These are phyloP conservation scores for Croton laevigatus DNA, from an alignment of 441 rosid genomes.

Conservation along the genomic window DNA sequence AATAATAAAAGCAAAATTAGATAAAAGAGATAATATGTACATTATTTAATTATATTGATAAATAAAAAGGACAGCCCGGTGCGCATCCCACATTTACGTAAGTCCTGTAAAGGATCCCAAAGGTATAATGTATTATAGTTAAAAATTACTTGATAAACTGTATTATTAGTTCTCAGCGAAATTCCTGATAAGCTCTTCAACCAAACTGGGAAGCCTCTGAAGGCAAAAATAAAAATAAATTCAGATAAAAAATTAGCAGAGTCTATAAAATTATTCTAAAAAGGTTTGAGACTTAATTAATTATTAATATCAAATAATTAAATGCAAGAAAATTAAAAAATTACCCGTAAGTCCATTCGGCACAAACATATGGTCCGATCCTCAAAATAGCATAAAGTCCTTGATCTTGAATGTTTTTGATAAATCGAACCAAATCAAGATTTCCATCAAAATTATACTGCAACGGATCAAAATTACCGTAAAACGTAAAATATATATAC, in stretches of 20 bases:
- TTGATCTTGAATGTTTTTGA: constrained; percentile 33
- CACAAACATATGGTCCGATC: constrained; percentile 66
- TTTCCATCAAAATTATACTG: constrained; percentile 41
- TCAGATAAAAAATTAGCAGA: background rate
- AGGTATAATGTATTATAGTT: too few relatives aligned
- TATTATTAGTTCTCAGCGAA: constrained; percentile 60
- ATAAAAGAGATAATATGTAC: too few relatives aligned
- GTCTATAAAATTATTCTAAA: background rate
- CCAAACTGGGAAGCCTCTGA: constrained; percentile 84
- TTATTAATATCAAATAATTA: too few relatives aligned
- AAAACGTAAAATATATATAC: too few relatives aligned
- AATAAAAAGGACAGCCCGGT: too few relatives aligned
- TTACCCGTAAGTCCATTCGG: constrained; percentile 80
- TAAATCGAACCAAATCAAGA: constrained; percentile 38
- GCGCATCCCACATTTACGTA: too few relatives aligned
- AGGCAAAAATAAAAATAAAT: background rate
- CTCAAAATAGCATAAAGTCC: constrained; percentile 52
- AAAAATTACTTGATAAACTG: constrained; percentile 36
- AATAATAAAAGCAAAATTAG: too few relatives aligned
- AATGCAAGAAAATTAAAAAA: background rate
- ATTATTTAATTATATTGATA: too few relatives aligned
- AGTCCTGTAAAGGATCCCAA: too few relatives aligned
- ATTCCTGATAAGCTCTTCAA: constrained; percentile 69
- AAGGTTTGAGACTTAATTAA: too few relatives aligned
- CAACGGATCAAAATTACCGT: constrained; percentile 38